Base-by-base conservation (phyloP, 129 eudicot genomes). In the Rutidosis leptorrhynchoides region DNA sequence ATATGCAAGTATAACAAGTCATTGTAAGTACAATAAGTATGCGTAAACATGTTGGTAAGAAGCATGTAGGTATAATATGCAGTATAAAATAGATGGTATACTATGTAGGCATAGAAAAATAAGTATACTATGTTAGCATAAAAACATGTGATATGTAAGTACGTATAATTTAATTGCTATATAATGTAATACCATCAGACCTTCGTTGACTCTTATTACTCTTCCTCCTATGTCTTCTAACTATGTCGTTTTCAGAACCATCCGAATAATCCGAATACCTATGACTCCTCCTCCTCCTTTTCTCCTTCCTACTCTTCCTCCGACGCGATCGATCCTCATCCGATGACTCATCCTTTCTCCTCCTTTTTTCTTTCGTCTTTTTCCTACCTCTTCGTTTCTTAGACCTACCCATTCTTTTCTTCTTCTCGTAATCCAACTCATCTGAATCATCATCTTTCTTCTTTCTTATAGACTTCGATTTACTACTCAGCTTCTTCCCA, bases 221-320 rank as follows among this genome's bases (percentile, higher is more conserved):
- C 85, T 85, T 85, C 75, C 82, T 69, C 84, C 79, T 85, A 37
- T 69, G 82, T 32, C 77, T 42, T 73, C 69, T 79, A 53, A 43
- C 61, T 28, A 80, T 77, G 35, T 73, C 89, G n/a, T n/a, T n/a
- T 54, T 76, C 75, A 28, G 76, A 80, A 62, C 69, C 76, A 0
- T 80, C 79, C 30, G 79, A 67, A 80, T 77, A 87, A 70, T 81
- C 88, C 9, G 90, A 79, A 69, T 80, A 65, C 21, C 85, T 35
- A 33, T 87, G 87, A 68, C 88, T 85, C 69, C 87, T n/a, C n/a
- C n/a, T n/a, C n/a, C n/a, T 83, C 77, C 90, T 77, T 82, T 76
- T 93, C 69, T 85, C 94, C 83, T 83, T 85, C 89, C 88, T 84
- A 54, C 84, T 79, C 74, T 83, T 91, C 76, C 93, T 79, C 78